Evolutionary conservation across 768 basidiomycete genomes (phyloP).

Genomic region (Omphalotus guepiniiformis): DNA sequence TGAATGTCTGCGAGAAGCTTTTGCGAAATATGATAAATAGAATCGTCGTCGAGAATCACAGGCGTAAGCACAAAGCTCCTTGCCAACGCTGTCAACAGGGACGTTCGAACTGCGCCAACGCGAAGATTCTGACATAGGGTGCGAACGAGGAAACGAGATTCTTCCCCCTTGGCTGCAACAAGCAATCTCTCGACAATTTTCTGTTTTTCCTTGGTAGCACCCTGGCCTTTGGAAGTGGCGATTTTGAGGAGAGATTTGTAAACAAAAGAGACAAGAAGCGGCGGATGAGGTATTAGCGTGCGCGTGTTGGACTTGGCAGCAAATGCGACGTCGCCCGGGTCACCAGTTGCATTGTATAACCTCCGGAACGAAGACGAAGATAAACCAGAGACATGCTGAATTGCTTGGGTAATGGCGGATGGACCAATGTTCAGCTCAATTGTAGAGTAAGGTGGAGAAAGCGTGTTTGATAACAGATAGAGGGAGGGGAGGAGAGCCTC

Average conservation of each 20-base stretch:
- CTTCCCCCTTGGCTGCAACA: conserved; percentile 83
- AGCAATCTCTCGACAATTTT: conserved; percentile 76
- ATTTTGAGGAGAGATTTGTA: conserved; percentile 69
- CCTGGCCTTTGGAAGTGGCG: conserved; percentile 63
- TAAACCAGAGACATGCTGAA: conserved; percentile 71
- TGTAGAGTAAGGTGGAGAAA: conserved; percentile 69
- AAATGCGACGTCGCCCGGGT: conserved; percentile 86
- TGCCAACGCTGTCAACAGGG: conserved; percentile 76
- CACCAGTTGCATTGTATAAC: conserved; percentile 72
- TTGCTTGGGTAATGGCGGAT: conserved; percentile 62
- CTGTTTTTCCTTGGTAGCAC: conserved; percentile 73
- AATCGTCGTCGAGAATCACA: conserved; percentile 15
- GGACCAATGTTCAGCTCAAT: conserved; percentile 68
- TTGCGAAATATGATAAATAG: conserved; percentile 22
- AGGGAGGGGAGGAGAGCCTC: conserved; percentile 68
- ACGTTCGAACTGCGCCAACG: conserved; percentile 84
- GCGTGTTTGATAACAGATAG: conserved; percentile 79
- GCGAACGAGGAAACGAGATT: conserved; percentile 77
- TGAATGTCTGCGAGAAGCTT: conserved; percentile 25
- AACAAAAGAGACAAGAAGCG: conserved; percentile 59
- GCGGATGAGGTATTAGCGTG: conserved; percentile 69
- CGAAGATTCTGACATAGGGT: conserved; percentile 72
- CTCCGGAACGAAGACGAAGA: conserved; percentile 51
- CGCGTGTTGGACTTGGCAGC: conserved; percentile 74
- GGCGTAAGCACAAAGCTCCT: conserved; percentile 60